Evolutionary conservation across 192 early-diverging fungal genomes (phyloP).

Genomic region (Radiomyces spectabilis): DNA sequence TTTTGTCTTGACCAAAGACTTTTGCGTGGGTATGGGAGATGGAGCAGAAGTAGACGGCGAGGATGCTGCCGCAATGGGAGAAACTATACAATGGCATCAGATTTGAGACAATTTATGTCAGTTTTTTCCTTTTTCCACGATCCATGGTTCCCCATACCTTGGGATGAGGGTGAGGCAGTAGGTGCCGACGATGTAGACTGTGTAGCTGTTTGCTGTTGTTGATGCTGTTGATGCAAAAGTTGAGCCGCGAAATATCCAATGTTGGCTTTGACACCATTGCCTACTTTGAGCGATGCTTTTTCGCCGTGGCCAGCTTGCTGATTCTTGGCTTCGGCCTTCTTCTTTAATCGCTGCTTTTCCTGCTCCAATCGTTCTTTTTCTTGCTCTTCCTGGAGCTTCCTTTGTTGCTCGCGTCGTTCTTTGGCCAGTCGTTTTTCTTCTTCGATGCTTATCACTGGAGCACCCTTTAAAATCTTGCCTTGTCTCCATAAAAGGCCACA

Average conservation of each 20-base stretch:
- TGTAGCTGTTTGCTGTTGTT: neutral
- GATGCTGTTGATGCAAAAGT: neutral
- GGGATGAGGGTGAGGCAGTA: neutral
- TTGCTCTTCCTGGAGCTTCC: neutral
- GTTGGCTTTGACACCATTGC: neutral
- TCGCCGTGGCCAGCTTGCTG: neutral
- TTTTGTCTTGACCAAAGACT: neutral
- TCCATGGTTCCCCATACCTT: too few relatives aligned
- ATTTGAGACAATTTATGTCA: neutral
- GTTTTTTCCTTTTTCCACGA: too few relatives aligned
- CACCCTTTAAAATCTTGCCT: slow-evolving; percentile 19
- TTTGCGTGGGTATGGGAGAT: too few relatives aligned
- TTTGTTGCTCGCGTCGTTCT: slow-evolving; percentile 7
- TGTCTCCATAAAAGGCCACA: slow-evolving; percentile 22
- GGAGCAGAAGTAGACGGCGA: too few relatives aligned
- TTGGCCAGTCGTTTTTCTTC: slow-evolving; percentile 15
- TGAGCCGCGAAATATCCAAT: slow-evolving; percentile 9
- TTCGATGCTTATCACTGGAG: slow-evolving; percentile 14
- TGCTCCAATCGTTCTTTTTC: slow-evolving; percentile 1
- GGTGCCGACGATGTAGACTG: neutral
- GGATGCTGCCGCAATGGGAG: neutral
- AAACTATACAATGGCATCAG: neutral
- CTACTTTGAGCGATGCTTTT: neutral
- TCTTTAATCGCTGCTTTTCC: neutral
- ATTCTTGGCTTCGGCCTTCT: neutral